These are phyloP conservation scores for Fagopyrum homotropicum DNA, from an alignment of 148 eudicot species.

Conservation along the genomic window DNA sequence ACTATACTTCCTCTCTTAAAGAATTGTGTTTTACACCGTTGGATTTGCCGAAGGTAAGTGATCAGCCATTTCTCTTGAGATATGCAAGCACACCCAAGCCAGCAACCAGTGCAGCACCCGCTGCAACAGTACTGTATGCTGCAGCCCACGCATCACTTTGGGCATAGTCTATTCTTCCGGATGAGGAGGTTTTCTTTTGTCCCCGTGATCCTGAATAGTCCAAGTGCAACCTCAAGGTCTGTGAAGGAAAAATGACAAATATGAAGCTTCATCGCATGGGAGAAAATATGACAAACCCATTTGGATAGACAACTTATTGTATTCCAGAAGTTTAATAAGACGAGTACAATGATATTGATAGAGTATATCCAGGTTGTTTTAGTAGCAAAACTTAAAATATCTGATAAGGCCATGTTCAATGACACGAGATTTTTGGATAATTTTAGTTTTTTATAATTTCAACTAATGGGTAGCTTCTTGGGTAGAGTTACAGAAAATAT, in stretches of 20 bases:
- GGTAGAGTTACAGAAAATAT: background rate
- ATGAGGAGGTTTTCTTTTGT: slow-evolving; percentile 36
- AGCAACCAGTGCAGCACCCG: slow-evolving; percentile 89
- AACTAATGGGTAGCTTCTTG: background rate
- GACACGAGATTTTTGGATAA: too few relatives aligned
- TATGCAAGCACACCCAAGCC: slow-evolving; percentile 81
- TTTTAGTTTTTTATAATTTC: background rate
- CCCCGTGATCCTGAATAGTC: slow-evolving; percentile 46
- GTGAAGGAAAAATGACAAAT: slow-evolving; percentile 9
- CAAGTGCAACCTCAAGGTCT: slow-evolving; percentile 76
- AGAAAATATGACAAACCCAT: background rate
- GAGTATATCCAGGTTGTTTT: too few relatives aligned
- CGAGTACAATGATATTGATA: too few relatives aligned
- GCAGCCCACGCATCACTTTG: slow-evolving; percentile 74
- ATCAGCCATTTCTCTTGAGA: slow-evolving; percentile 53
- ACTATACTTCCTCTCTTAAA: background rate
- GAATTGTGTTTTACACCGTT: background rate
- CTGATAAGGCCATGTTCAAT: too few relatives aligned
- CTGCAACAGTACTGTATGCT: slow-evolving; percentile 81
- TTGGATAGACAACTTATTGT: too few relatives aligned
- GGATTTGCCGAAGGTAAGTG: background rate
- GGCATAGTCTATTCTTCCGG: slow-evolving; percentile 49
- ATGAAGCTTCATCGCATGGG: background rate
- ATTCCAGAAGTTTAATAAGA: too few relatives aligned
- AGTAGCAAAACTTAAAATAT: too few relatives aligned